Evolutionary conservation across 1,284 basidiomycete genomes (phyloP), one percentile per base, ranked within the genome.

Genomic region (Meira nashicola): DNA sequence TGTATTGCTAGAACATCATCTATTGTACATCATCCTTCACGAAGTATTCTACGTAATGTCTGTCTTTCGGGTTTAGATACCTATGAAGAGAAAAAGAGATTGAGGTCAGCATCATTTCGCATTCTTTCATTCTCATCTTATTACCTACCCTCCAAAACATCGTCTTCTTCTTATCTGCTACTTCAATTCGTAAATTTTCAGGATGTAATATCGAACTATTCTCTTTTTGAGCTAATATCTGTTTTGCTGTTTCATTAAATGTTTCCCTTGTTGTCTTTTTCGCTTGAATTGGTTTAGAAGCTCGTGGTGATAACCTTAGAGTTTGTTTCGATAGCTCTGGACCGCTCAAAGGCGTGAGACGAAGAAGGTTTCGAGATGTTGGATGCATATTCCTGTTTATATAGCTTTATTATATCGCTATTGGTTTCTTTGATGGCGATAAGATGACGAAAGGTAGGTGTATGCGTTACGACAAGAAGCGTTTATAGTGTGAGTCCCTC

Each of bases 101-200:
- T 33, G 3, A 33, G 28, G 28, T 33, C 28, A 33, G 28, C 28
- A 33, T 33, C 28, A 8, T 33, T 33, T 33, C 28, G 28, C 8
- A 33, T 33, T 33, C 28, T 8, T 4, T 33, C 28, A 33, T 33
- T 33, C 8, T 33, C 28, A 4, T 8, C 8, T 33, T 33, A 4
- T 33, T 8, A 43, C 46, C 5, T 48, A 48, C 46, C 46, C 25
- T 48, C 46, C 46, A 48, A 48, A 48, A 48, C n/a, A 48, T 19
- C n/a, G n/a, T 48, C 17, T 48, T 48, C 28, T 33, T 33, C 12
- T 15, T 15, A n/a, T 48, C 46, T 19, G 14, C 21, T 12, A 14
- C 25, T 25, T 48, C 46, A 6, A 48, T 25, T 12, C 46, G 46
- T 25, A 48, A 23, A 25, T 48, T 48, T 5, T 23, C 25, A 5